A percentile compares a stretch with the other conserved stretches of the same genome.
phyloP scores from a whole-genome alignment of 2,329 filamentous ascomycete genomes.

The Triangularia setosa region DNA sequence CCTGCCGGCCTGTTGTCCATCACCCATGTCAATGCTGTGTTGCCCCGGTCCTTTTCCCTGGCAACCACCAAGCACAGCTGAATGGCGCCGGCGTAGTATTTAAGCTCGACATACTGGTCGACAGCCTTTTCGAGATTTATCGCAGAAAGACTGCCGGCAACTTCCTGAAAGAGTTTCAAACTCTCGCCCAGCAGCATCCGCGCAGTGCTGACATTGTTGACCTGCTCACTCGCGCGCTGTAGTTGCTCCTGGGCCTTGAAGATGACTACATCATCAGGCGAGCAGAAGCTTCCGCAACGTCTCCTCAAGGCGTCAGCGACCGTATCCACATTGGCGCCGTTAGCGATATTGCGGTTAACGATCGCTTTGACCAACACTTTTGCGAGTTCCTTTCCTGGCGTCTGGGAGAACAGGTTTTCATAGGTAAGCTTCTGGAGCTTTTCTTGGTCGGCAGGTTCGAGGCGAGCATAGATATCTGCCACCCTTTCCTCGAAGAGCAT shows the following conservation, averaged over 20 bases:
- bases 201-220: constrained; percentile 69
- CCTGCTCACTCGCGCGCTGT: constrained; percentile 79
- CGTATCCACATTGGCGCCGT: constrained; percentile 94
- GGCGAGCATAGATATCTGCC: constrained; percentile 75
- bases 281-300: constrained; percentile 95
- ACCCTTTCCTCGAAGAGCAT: constrained; percentile 93
- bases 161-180: constrained; percentile 80
- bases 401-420: constrained; percentile 78
- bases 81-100: constrained; percentile 93
- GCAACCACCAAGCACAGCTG: constrained; percentile 82
- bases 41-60: constrained; percentile 79
- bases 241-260: constrained; percentile 97
- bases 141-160: constrained; percentile 76
- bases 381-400: constrained; percentile 78
- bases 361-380: constrained; percentile 96
- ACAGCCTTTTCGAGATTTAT: constrained; percentile 77
- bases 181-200: constrained; percentile 84
- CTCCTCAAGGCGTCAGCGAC: constrained; percentile 91
- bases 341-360: constrained; percentile 95
- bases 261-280: constrained; percentile 91
- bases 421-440: constrained; percentile 76
- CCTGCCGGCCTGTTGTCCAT: constrained; percentile 71
- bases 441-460: constrained; percentile 67
- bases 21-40: constrained; percentile 79
- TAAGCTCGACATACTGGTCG: constrained; percentile 71